A percentile compares a stretch with the other conserved stretches of the same genome.
Conservation (phyloP, 2,329 filamentous ascomycete genomes). For the Hypoxylon rubiginosum region DNA sequence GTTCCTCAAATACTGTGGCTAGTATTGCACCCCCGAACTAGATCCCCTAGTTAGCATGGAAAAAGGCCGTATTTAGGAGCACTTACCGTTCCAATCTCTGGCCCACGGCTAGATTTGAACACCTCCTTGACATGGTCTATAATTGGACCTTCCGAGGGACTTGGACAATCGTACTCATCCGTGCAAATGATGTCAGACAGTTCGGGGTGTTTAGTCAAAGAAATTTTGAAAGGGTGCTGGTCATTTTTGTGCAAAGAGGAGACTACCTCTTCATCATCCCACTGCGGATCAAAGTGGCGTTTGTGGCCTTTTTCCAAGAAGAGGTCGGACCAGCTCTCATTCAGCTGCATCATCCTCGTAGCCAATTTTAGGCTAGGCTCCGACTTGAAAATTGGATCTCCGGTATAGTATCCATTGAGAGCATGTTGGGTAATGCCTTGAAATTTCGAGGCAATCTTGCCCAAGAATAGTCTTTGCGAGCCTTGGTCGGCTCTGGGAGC, state of each 20-base stretch:
- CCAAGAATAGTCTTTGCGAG: slow-evolving; percentile 44
- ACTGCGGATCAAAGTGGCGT: slow-evolving; percentile 27
- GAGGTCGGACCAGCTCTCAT: slow-evolving; percentile 32
- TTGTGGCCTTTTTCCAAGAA: slow-evolving; percentile 48
- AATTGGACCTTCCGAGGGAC: slow-evolving; percentile 52
- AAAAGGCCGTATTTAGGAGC: neutral
- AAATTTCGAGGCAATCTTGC: slow-evolving; percentile 46
- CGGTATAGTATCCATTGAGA: slow-evolving; percentile 44
- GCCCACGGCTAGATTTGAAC: slow-evolving; percentile 56
- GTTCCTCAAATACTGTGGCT: slow-evolving; percentile 59
- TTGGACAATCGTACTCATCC: slow-evolving; percentile 45
- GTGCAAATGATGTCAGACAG: slow-evolving; percentile 22
- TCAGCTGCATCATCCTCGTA: slow-evolving; percentile 43
- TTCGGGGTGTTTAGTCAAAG: slow-evolving; percentile 31
- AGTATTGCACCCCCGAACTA: slow-evolving; percentile 48
- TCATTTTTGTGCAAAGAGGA: no score
- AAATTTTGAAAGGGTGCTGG: neutral
- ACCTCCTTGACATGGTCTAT: slow-evolving; percentile 58
- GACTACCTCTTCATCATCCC: neutral
- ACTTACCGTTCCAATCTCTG: slow-evolving; percentile 58
- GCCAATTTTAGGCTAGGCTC: slow-evolving; percentile 41
- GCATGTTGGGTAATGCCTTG: slow-evolving; percentile 40
- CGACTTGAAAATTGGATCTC: slow-evolving; percentile 31
- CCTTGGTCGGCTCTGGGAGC: slow-evolving; percentile 37
- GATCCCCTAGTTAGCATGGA: slow-evolving; percentile 7